Evolutionary conservation across 345 rosid genomes (phyloP), one percentile per base, ranked within the genome.

Genomic region (Pelargonium nanum): DNA sequence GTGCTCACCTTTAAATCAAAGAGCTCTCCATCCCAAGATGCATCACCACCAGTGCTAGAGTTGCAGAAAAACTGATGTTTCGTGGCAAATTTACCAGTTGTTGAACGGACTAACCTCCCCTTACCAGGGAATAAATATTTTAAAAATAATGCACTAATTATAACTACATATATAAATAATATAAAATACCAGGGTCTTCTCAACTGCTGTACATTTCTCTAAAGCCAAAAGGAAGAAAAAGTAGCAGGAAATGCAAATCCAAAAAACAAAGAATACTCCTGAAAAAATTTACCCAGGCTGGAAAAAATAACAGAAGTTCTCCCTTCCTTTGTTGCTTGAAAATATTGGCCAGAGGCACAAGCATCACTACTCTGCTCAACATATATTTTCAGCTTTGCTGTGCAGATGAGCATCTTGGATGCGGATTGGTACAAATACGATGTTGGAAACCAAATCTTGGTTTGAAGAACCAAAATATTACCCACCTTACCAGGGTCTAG

Each of bases 1-100:
- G 88, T 84, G 94, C 90, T 84, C 95, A 93, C 97, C 97, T 93
- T 91, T 84, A 71, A 69, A 74, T 74, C 77, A 92, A 64, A 81
- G 81, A 73, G 90, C 94, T 83, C 78, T 89, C 77, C 82, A 76
- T 72, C 72, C 87, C 78, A 74, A 75, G 83, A 85, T 78, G 89
- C 88, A 83, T 80, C 94, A 85, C 85, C 98, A 85, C 84, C 98
- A 85, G 45, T 3, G 45, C 45, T 34, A 34, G 97, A 80, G 89
- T 89, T 83, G 92, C 82, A 86, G 97, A 80, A 74, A 84, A 83
- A 86, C 81, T 61, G 90, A 80, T 83, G 86, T 72, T 67, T 74
- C 62, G 76, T 73, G 73, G 87, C 84, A 80, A 72, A 78, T 77
- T 80, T 85, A 84, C 91, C 86, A 76, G 72, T 79, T 75, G 73